A percentile compares a stretch with the other conserved stretches of the same genome.
Evolutionary conservation across 192 early-diverging fungal genomes (phyloP).

Genomic region (Backusella luteola): DNA sequence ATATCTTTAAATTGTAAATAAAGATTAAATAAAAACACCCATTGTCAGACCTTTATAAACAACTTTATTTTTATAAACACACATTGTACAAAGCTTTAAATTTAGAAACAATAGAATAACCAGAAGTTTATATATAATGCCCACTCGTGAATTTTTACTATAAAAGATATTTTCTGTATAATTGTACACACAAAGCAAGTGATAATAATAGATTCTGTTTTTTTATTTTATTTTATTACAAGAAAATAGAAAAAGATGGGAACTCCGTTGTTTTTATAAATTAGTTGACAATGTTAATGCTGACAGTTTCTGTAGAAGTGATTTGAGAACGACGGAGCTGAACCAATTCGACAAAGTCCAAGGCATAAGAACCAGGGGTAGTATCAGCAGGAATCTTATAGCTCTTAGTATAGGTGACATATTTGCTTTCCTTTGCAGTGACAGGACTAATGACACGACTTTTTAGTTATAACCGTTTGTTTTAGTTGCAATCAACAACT

Average conservation of each 20-base stretch:
- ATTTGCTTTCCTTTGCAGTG: slow-evolving; percentile 20
- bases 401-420: slow-evolving; percentile 22
- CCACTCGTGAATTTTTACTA: background rate
- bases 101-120: background rate
- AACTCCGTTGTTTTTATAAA: background rate
- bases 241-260: background rate
- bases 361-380: slow-evolving; percentile 31
- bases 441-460: slow-evolving; percentile 15
- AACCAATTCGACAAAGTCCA: slow-evolving; percentile 24
- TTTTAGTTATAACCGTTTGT: no score
- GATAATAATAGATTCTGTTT: background rate
- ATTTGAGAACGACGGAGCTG: slow-evolving; percentile 20
- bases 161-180: slow-evolving; percentile 2
- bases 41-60: no score
- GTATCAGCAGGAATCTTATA: slow-evolving; percentile 24
- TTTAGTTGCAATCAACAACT: background rate
- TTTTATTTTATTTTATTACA: background rate
- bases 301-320: slow-evolving; percentile 28
- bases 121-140: background rate
- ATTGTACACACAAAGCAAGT: background rate
- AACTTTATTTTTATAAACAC: no score
- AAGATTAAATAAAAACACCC: no score
- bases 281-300: slow-evolving; percentile 24
- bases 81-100: background rate
- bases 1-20: no score